Evolutionary conservation across 2,329 filamentous ascomycete genomes (phyloP).

Genomic region (Aplosporella prunicola): DNA sequence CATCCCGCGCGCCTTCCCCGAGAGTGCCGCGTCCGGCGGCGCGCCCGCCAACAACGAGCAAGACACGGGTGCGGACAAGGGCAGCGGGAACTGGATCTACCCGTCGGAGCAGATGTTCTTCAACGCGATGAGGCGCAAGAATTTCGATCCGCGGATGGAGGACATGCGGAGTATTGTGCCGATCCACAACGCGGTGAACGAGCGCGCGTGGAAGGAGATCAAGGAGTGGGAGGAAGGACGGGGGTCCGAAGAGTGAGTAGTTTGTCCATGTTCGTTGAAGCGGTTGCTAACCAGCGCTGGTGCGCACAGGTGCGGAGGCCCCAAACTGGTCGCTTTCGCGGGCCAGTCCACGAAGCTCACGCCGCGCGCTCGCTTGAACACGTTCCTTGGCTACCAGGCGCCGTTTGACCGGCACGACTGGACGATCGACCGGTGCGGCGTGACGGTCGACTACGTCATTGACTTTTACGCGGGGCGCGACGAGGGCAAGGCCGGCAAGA

Average conservation of each 20-base stretch:
- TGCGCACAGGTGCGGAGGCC: slow-evolving; percentile 55
- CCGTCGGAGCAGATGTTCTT: slow-evolving; percentile 97
- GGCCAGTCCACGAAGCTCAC: slow-evolving; percentile 58
- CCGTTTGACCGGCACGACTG: slow-evolving; percentile 97
- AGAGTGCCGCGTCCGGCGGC: slow-evolving; percentile 26
- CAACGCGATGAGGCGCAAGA: slow-evolving; percentile 89
- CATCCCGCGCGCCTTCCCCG: slow-evolving; percentile 48
- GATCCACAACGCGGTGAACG: slow-evolving; percentile 98
- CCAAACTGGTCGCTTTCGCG: slow-evolving; percentile 72
- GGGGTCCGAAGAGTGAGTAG: slow-evolving; percentile 46
- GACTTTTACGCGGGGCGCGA: slow-evolving; percentile 83
- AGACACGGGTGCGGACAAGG: slow-evolving; percentile 55
- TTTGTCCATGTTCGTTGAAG: slow-evolving; percentile 10
- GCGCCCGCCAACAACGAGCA: slow-evolving; percentile 63
- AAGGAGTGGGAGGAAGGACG: slow-evolving; percentile 70
- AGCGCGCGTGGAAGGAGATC: slow-evolving; percentile 90
- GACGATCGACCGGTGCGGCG: slow-evolving; percentile 87
- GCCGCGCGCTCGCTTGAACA: slow-evolving; percentile 75
- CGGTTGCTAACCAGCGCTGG: no score
- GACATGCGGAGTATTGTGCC: slow-evolving; percentile 92
- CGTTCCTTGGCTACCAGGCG: slow-evolving; percentile 73
- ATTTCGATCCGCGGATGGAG: slow-evolving; percentile 56
- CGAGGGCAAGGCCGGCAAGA: slow-evolving; percentile 32
- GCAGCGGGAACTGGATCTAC: slow-evolving; percentile 89
- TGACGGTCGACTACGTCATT: slow-evolving; percentile 85